A percentile compares a stretch with the other conserved stretches of the same genome.
Conservation (phyloP, 768 basidiomycete genomes). For the Collybia sp. region DNA sequence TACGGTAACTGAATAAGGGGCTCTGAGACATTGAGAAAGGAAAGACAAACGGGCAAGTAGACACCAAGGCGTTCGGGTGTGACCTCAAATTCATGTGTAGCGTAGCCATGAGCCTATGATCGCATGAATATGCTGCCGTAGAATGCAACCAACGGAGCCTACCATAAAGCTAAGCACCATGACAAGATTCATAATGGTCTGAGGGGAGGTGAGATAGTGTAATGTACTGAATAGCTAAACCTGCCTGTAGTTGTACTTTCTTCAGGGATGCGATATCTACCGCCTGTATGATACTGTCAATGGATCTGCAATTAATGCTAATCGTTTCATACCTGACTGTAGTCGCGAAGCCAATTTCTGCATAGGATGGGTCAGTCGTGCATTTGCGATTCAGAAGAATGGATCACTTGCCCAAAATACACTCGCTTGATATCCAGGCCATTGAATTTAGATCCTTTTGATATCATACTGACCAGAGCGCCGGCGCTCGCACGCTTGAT, state of each 20-base stretch:
- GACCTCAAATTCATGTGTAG: constrained; percentile 82
- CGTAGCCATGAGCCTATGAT: constrained; percentile 72
- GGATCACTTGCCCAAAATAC: constrained; percentile 63
- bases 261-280: constrained; percentile 79
- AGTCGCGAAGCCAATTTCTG: constrained; percentile 88
- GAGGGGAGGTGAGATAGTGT: constrained; percentile 6
- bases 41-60: constrained; percentile 67
- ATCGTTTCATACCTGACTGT: constrained; percentile 52
- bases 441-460: constrained; percentile 65
- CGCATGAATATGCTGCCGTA: not conserved
- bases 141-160: constrained; percentile 8
- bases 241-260: constrained; percentile 64
- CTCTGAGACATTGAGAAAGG: not conserved
- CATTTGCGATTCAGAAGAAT: not conserved
- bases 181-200: constrained; percentile 85
- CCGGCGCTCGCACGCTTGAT: constrained; percentile 52
- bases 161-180: constrained; percentile 92
- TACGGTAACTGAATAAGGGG: constrained; percentile 16
- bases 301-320: too few relatives aligned
- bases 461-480: constrained; percentile 52
- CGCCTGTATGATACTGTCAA: constrained; percentile 38
- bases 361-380: constrained; percentile 1
- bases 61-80: constrained; percentile 77
- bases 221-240: constrained; percentile 10
- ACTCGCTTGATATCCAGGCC: constrained; percentile 81